Base-by-base conservation (phyloP, 768 basidiomycete species). In the Fibroporia radiculosa region DNA sequence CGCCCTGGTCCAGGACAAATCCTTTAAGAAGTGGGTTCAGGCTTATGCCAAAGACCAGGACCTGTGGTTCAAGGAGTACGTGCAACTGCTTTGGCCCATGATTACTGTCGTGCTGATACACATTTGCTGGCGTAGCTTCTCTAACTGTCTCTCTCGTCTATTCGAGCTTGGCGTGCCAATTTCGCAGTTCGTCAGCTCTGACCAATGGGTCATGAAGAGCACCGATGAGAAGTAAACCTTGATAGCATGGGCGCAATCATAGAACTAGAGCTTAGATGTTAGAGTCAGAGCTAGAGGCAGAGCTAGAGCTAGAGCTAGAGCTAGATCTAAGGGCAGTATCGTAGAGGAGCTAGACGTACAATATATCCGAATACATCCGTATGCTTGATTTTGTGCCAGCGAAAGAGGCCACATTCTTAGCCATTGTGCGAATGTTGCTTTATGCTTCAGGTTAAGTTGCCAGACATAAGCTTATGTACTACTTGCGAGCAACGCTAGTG, bases 91-190 rank as follows among this genome's bases (percentile, higher is more conserved):
- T n/a, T 22, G 35, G 40, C 33, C 32, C 37, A 11, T 14, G 27
- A 7, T 26, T 16, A 20, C 33, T 19, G 22, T 18, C 29, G 27
- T 37, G 50, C 31, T 37, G 48, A 36, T 38, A 52, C 44, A 45
- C 41, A 48, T 1, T 49, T 16, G 16, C n/a, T 44, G 24, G 20
- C 39, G 3, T 58, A 93, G 92, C 67, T 98, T 97, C 74, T 77
- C 93, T 39, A 72, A 71, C 32, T 88, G 75, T 20, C 78, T 93
- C 46, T 57, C 78, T 33, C 82, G 76, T 51, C 78, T 98, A 37
- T 80, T 98, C 52, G 95, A 98, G 69, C 84, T 97, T 42, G 95
- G 95, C 53, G 91, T 98, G 7, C 95, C 95, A 34, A 64, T 71
- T 12, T 60, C 76, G 47, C 95, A 98, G 65, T 90, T 83, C 57